Evolutionary conservation across 768 basidiomycete genomes (phyloP).

Genomic region (Hysterangium stoloniferum): DNA sequence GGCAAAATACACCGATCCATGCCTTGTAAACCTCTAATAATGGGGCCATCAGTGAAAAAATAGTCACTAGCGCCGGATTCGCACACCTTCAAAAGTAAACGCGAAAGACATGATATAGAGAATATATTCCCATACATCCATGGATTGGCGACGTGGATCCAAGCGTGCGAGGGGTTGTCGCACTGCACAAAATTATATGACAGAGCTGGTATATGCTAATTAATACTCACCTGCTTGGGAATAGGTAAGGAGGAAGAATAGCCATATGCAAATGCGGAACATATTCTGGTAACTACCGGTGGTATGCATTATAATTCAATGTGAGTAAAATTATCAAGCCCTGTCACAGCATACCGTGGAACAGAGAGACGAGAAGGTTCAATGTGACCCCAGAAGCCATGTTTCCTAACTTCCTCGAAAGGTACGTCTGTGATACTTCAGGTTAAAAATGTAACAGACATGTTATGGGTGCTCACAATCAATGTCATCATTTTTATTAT

Average conservation of each 20-base stretch:
- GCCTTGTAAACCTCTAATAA: conserved; percentile 50
- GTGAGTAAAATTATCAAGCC: background rate
- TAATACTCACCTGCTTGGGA: conserved; percentile 65
- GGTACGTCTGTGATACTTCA: conserved; percentile 46
- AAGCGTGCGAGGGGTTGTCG: conserved; percentile 70
- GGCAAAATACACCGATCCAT: no score
- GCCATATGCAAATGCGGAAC: conserved; percentile 70
- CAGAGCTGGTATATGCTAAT: background rate
- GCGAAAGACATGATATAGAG: conserved; percentile 75
- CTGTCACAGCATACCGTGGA: conserved; percentile 44
- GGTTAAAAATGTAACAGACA: conserved; percentile 5
- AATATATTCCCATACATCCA: conserved; percentile 75
- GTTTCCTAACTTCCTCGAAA: conserved; percentile 47
- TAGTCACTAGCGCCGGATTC: background rate
- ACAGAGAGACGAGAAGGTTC: conserved; percentile 74
- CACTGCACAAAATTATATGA: conserved; percentile 33
- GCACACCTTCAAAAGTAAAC: conserved; percentile 71
- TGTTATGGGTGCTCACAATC: conserved; percentile 46
- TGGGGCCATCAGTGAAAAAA: background rate
- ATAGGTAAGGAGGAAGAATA: conserved; percentile 71
- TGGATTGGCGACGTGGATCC: conserved; percentile 39
- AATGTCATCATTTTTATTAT: conserved; percentile 67
- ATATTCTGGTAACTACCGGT: conserved; percentile 70
- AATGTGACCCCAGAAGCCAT: conserved; percentile 61
- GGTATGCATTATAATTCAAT: no score